Percentiles rank a stretch among this genome's conserved stretches.
Evolutionary conservation across 495 filamentous ascomycete genomes (phyloP).

Genomic region (Umbilicaria muhlenbergii): DNA sequence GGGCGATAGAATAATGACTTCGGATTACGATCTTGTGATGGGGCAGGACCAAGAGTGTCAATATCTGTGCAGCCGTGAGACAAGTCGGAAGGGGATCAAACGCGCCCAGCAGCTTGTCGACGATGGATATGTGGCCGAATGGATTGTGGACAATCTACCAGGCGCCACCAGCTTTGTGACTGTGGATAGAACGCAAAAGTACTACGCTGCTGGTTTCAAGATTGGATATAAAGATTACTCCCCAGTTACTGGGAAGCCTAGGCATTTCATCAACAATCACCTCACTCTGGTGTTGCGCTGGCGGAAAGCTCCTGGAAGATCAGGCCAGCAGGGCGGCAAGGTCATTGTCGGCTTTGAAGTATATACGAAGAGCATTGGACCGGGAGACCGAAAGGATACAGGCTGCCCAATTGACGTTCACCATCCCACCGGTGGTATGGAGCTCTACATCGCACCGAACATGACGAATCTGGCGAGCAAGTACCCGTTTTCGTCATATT

Average conservation of each 20-base stretch:
- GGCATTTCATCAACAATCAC: conserved; percentile 81
- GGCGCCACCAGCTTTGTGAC: conserved; percentile 90
- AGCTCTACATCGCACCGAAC: conserved; percentile 51
- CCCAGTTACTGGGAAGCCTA: conserved; percentile 39
- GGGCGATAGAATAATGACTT: conserved; percentile 78
- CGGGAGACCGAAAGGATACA: conserved; percentile 37
- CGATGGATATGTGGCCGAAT: conserved; percentile 80
- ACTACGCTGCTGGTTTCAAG: conserved; percentile 94
- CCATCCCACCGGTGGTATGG: conserved; percentile 43
- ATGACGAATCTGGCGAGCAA: conserved; percentile 37
- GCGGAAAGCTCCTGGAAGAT: conserved; percentile 53
- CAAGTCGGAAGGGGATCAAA: conserved; percentile 50
- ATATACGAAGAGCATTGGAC: conserved; percentile 71
- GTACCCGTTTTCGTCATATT: conserved; percentile 45
- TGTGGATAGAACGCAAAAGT: conserved; percentile 73
- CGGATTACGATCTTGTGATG: conserved; percentile 77
- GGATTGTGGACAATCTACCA: conserved; percentile 92
- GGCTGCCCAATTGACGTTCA: conserved; percentile 56
- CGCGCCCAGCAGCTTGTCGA: conserved; percentile 59
- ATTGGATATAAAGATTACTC: conserved; percentile 64
- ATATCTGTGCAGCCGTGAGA: conserved; percentile 54
- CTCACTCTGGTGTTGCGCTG: conserved; percentile 79
- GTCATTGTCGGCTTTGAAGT: conserved; percentile 88
- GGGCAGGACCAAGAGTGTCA: conserved; percentile 61
- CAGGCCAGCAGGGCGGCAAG: conserved; percentile 56